A percentile compares a stretch with the other conserved stretches of the same genome.
Conservation (phyloP, 192 early-diverging fungal genomes). For the Jimgerdemannia lactiflua region DNA sequence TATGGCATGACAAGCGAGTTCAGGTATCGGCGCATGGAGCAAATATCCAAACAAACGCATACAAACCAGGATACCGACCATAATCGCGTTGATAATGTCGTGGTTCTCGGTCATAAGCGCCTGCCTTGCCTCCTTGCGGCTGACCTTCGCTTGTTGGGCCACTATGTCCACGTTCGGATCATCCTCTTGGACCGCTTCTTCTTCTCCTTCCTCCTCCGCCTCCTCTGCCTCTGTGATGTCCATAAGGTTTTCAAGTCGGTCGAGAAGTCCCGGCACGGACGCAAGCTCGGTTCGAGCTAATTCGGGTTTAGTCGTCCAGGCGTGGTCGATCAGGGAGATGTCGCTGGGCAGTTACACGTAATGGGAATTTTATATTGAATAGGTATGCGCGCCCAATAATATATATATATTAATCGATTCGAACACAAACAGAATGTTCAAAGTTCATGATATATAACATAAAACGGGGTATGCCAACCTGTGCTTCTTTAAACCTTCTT, state of each 20-base stretch:
- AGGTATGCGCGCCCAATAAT: too few species aligned
- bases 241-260: slow-evolving; percentile 62
- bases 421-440: background rate
- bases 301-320: slow-evolving; percentile 68
- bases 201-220: slow-evolving; percentile 30
- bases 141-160: slow-evolving; percentile 54
- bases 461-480: slow-evolving; percentile 21
- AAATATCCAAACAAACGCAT: too few species aligned
- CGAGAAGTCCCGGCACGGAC: slow-evolving; percentile 51
- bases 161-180: slow-evolving; percentile 52
- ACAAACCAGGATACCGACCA: slow-evolving; percentile 19
- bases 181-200: slow-evolving; percentile 31
- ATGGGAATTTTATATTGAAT: too few species aligned
- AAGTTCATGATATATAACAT: background rate
- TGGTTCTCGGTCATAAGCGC: slow-evolving; percentile 49
- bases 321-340: slow-evolving; percentile 69
- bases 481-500: slow-evolving; percentile 40
- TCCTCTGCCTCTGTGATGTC: slow-evolving; percentile 45
- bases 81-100: slow-evolving; percentile 62
- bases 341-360: slow-evolving; percentile 28
- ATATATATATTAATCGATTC: background rate
- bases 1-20: too few species aligned
- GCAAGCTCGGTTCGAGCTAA: slow-evolving; percentile 49
- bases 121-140: slow-evolving; percentile 47
- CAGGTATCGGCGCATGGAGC: too few species aligned